Evolutionary conservation across 2,329 filamentous ascomycete species (phyloP), one percentile per base, ranked within the genome.

Genomic region (Venturiaceae sp.): DNA sequence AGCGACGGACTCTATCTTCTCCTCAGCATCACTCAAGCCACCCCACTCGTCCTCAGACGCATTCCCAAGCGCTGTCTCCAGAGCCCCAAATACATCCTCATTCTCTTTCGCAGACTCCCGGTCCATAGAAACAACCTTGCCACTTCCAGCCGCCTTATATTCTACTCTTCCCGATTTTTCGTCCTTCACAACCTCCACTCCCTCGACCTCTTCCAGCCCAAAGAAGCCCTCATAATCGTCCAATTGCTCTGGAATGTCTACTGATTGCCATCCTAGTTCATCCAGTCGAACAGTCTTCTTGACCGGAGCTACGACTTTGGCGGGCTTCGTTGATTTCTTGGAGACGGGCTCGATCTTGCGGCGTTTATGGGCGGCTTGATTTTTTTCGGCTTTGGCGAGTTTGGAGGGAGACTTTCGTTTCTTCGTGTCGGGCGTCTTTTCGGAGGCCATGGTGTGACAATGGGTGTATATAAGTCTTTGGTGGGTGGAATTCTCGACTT

Each of bases 191-290:
- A 99, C 80, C 32, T 96, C 88, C 1, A 99, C 89, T 55, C 89
- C 90, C 16, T 95, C 89, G 52, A 97, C 86, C 66, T 97, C 92
- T 67, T 99, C 91, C 1, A 99, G 75, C 0, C 89, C 91, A 66
- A 86, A 95, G 71, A 99, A 96, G 0, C 94, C 94, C 63, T 95
- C 91, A n/a, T 89, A 89, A 73, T 96, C 90, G 50, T 92, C 85
- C 65, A 92, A 78, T 68, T 87, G 84, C 67, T 92, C 88, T 6
- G 90, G 89, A 65, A 87, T 75, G 36, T 75, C 69, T 3, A 94
- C 83, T 21, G 83, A 77, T 61, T 80, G 81, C 84, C 84, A 87
- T 66, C 76, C 73, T 58, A 87, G 72, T 39, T 80, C 75, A 60
- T 84, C 77, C 34, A 81, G 65, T 19, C 34, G 58, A 6, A 54